Evolutionary conservation across 1,284 basidiomycete genomes (phyloP).

Genomic region (Pulchroboletus neoregius): DNA sequence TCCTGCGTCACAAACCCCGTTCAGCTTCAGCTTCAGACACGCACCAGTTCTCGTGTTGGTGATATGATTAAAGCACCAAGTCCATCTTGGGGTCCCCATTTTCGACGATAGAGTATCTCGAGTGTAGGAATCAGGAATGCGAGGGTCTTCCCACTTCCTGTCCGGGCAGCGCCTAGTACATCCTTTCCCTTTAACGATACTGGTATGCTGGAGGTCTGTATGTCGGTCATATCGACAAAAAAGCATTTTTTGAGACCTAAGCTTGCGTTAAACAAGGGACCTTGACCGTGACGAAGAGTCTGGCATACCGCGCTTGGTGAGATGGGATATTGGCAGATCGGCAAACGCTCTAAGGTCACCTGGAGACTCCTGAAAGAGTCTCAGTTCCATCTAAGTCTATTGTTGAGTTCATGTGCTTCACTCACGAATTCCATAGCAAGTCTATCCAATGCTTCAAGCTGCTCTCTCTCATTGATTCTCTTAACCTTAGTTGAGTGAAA

Average conservation of each 20-base stretch:
- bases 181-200: conserved; percentile 64
- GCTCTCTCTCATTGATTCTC: conserved; percentile 49
- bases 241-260: conserved; percentile 80
- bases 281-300: neutral
- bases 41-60: conserved; percentile 89
- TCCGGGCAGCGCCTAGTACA: conserved; percentile 74
- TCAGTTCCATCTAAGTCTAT: conserved; percentile 6
- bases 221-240: conserved; percentile 86
- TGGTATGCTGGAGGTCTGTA: conserved; percentile 63
- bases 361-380: conserved; percentile 42
- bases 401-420: conserved; percentile 7
- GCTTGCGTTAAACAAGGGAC: neutral
- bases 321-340: conserved; percentile 66
- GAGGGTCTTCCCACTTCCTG: conserved; percentile 82
- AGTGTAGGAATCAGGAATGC: conserved; percentile 79
- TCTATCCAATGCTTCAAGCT: conserved; percentile 51
- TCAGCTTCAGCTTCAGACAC: conserved; percentile 22
- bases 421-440: conserved; percentile 57
- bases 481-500: conserved; percentile 36
- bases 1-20: conserved; percentile 5
- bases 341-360: conserved; percentile 50
- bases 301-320: conserved; percentile 61
- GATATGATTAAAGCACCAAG: conserved; percentile 93
- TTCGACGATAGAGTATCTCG: conserved; percentile 68
- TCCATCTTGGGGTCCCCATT: conserved; percentile 81